These are phyloP conservation scores for Tetrahymena elliotti DNA, from an alignment of 73 alveolate species.

Conservation along the genomic window DNA sequence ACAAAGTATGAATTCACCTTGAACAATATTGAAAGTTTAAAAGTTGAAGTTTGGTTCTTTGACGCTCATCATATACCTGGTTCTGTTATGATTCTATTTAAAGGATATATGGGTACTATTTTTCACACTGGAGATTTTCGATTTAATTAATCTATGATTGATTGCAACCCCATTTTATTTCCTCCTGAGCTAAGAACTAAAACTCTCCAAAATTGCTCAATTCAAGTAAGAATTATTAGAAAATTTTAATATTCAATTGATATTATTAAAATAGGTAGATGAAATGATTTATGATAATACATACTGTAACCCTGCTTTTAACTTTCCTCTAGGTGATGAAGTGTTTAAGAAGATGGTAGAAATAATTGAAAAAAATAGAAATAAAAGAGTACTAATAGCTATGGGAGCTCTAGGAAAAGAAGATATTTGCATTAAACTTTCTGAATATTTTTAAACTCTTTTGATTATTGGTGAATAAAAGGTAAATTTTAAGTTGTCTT, in stretches of 20 bases:
- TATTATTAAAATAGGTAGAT: slow-evolving; percentile 56
- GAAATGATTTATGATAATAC: slow-evolving; percentile 65
- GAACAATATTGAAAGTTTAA: slow-evolving; percentile 38
- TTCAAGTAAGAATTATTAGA: not conserved
- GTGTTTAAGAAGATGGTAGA: slow-evolving; percentile 41
- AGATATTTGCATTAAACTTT: slow-evolving; percentile 45
- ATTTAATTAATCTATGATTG: slow-evolving; percentile 45
- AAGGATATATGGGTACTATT: slow-evolving; percentile 74
- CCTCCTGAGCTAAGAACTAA: slow-evolving; percentile 37
- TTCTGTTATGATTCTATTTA: slow-evolving; percentile 60
- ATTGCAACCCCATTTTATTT: slow-evolving; percentile 28
- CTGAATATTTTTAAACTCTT: slow-evolving; percentile 54
- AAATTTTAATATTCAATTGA: not conserved
- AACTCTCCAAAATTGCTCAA: slow-evolving; percentile 1
- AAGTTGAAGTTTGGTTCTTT: slow-evolving; percentile 38
- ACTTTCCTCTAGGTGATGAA: slow-evolving; percentile 57
- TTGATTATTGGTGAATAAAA: slow-evolving; percentile 59
- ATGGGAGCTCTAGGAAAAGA: slow-evolving; percentile 72
- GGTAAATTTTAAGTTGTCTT: slow-evolving; percentile 39
- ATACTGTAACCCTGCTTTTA: slow-evolving; percentile 64
- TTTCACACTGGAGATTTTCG: slow-evolving; percentile 78
- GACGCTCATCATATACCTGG: slow-evolving; percentile 83
- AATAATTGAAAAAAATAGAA: slow-evolving; percentile 41
- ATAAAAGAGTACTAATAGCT: slow-evolving; percentile 51
- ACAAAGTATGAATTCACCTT: slow-evolving; percentile 27